Evolutionary conservation across 2,329 filamentous ascomycete genomes (phyloP).

Genomic region (Septoria linicola): DNA sequence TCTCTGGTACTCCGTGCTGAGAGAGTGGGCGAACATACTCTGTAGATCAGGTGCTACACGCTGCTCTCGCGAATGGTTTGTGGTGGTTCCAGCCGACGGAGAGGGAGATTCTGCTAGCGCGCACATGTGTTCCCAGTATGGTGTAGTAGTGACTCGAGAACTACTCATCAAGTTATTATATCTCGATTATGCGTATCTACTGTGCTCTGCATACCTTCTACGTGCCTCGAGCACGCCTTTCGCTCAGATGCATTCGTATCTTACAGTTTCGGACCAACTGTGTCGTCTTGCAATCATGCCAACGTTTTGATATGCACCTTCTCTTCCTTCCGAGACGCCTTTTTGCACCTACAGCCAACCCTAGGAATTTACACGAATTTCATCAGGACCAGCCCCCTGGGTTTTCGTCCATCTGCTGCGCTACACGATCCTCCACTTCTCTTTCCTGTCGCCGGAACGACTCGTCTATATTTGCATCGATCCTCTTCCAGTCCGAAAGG

Average conservation of each 20-base stretch:
- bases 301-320: slow-evolving; percentile 10
- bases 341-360: slow-evolving; percentile 3
- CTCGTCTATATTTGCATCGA: slow-evolving; percentile 6
- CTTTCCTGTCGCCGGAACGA: not conserved
- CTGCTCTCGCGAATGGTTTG: too few species aligned
- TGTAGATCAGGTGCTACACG: too few species aligned
- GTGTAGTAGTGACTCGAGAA: not conserved
- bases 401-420: slow-evolving; percentile 1
- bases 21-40: too few species aligned
- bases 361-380: slow-evolving; percentile 14
- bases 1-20: too few species aligned
- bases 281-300: slow-evolving; percentile 6
- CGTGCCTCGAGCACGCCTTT: slow-evolving; percentile 1
- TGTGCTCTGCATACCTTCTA: slow-evolving; percentile 9
- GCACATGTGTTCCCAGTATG: too few species aligned
- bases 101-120: too few species aligned
- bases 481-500: not conserved
- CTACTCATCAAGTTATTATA: not conserved
- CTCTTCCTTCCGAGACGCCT: slow-evolving; percentile 3
- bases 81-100: too few species aligned
- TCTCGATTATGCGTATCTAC: slow-evolving; percentile 11
- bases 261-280: slow-evolving; percentile 5
- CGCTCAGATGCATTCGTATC: slow-evolving; percentile 15
- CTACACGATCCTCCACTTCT: slow-evolving; percentile 7
- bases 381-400: slow-evolving; percentile 7